Percentiles rank a stretch among this genome's conserved stretches.
These are phyloP conservation scores for Aspergillus fijiensis DNA, from an alignment of 2,329 filamentous ascomycete species.

Conservation along the genomic window DNA sequence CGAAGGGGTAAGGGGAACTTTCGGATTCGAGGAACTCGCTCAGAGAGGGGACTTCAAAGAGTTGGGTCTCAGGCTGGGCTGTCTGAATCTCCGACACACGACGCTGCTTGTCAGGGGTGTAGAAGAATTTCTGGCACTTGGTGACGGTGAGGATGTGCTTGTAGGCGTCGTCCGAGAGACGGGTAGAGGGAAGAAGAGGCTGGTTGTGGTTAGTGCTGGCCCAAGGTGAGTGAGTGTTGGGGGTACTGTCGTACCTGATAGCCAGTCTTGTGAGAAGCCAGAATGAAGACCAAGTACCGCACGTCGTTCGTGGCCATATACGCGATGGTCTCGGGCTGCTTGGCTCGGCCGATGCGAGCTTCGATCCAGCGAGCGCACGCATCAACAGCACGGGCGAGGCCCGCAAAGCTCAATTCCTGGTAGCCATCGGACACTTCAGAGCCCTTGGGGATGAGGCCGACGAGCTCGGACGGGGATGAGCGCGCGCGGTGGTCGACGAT, in stretches of 20 bases:
- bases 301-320: conserved; percentile 26
- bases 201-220: neutral
- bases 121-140: conserved; percentile 24
- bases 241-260: conserved; percentile 10
- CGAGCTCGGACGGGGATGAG: neutral
- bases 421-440: conserved; percentile 3
- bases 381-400: conserved; percentile 25
- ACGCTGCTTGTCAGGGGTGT: conserved; percentile 25
- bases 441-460: conserved; percentile 6
- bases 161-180: conserved; percentile 22
- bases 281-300: conserved; percentile 19
- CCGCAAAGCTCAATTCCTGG: conserved; percentile 16
- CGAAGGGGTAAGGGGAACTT: conserved; percentile 10
- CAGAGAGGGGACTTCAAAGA: conserved; percentile 11
- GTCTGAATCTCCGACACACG: conserved; percentile 20
- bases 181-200: conserved; percentile 20
- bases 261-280: conserved; percentile 24
- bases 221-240: neutral
- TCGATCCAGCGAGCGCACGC: conserved; percentile 27
- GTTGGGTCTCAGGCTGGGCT: conserved; percentile 5
- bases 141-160: conserved; percentile 19
- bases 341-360: conserved; percentile 16
- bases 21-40: neutral
- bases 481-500: conserved; percentile 8
- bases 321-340: conserved; percentile 16